Conservation (phyloP, 371 early-diverging fungal genomes). For the Mortierella sp. region DNA sequence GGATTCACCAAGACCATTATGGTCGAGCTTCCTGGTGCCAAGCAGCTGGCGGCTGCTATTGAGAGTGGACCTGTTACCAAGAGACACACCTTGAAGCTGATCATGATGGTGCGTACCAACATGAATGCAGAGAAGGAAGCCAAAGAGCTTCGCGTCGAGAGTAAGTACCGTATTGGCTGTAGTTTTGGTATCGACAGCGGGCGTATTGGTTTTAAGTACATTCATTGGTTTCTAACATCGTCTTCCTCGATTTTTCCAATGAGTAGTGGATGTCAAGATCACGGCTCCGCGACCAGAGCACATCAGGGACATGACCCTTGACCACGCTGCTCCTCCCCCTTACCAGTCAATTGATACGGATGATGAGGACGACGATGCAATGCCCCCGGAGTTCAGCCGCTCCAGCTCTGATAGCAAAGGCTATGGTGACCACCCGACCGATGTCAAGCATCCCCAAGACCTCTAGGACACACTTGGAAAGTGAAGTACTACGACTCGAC, state of each 20-base stretch:
- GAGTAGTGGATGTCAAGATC: conserved; percentile 40
- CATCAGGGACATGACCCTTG: conserved; percentile 8
- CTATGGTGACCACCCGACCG: neutral
- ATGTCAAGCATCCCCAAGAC: conserved; percentile 11
- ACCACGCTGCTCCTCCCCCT: conserved; percentile 27
- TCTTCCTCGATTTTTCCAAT: neutral
- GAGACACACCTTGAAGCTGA: conserved; percentile 41
- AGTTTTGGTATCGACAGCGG: neutral
- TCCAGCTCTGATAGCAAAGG: neutral
- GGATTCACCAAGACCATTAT: conserved; percentile 39
- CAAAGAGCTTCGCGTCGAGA: conserved; percentile 42
- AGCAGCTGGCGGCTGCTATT: conserved; percentile 26
- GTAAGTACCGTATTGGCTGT: conserved; percentile 24
- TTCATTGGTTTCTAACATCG: neutral
- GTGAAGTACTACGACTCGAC: no score
- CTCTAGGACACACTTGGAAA: no score
- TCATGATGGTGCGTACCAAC: conserved; percentile 45
- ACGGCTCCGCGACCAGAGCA: conserved; percentile 50
- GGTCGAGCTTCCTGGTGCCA: conserved; percentile 41
- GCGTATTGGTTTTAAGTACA: neutral
- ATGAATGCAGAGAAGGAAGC: conserved; percentile 37
- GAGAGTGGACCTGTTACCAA: conserved; percentile 31
- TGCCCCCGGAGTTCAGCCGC: conserved; percentile 11
- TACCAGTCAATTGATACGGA: conserved; percentile 29
- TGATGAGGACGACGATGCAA: conserved; percentile 11